These are phyloP conservation scores for Xanthoconium stramineum DNA, from an alignment of 768 basidiomycete genomes.

Conservation along the genomic window DNA sequence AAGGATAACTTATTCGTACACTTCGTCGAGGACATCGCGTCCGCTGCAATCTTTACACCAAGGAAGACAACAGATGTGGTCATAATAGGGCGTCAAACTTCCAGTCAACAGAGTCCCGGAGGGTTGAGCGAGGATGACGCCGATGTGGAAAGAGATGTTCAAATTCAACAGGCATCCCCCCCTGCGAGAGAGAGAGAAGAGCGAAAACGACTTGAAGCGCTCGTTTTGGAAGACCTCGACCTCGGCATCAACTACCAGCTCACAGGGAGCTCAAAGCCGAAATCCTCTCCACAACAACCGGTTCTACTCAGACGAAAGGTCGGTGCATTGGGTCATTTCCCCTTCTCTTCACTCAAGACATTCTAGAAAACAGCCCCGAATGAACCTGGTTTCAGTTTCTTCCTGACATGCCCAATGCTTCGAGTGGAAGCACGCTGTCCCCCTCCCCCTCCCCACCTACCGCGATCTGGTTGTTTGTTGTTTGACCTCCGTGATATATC, in stretches of 20 bases:
- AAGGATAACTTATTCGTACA: slow-evolving; percentile 37
- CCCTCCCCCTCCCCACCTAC: slow-evolving; percentile 42
- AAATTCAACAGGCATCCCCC: slow-evolving; percentile 24
- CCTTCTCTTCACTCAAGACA: slow-evolving; percentile 3
- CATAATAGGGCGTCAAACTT: background rate
- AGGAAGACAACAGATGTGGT: background rate
- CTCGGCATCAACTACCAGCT: slow-evolving; percentile 45
- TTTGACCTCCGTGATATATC: slow-evolving; percentile 58
- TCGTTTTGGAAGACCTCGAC: slow-evolving; percentile 60
- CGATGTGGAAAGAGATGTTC: slow-evolving; percentile 12
- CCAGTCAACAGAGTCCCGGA: slow-evolving; percentile 1
- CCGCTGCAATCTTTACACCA: slow-evolving; percentile 11
- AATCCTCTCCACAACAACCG: slow-evolving; percentile 5
- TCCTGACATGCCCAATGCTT: slow-evolving; percentile 50
- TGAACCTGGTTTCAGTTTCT: slow-evolving; percentile 21
- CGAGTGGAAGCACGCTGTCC: slow-evolving; percentile 69
- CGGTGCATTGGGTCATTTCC: background rate
- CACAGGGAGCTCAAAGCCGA: slow-evolving; percentile 5
- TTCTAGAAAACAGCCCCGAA: slow-evolving; percentile 9
- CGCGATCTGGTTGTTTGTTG: slow-evolving; percentile 67
- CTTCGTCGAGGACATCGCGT: slow-evolving; percentile 48
- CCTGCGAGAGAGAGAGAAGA: slow-evolving; percentile 33
- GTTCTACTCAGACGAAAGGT: slow-evolving; percentile 16
- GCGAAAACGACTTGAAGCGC: slow-evolving; percentile 42
- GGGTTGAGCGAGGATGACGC: slow-evolving; percentile 11